phyloP scores from a whole-genome alignment of 2,329 filamentous ascomycete species.

The Teratosphaeria zuluensis region DNA sequence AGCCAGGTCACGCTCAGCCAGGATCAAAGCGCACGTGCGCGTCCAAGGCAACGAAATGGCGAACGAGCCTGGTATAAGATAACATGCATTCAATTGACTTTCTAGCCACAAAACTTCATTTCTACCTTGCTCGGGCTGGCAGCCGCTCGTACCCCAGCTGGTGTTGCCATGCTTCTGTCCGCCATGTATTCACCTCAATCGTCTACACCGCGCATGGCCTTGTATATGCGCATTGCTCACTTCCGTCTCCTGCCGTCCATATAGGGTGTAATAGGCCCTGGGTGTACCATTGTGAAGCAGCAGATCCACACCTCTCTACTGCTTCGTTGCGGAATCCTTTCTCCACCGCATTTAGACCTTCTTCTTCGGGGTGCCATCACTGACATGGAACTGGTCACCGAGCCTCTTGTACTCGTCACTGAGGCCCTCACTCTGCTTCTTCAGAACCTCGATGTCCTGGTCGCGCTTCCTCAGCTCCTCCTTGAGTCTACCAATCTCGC shows the following conservation, averaged over 20 bases:
- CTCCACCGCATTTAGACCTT: conserved; percentile 31
- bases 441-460: conserved; percentile 71
- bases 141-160: too few species aligned
- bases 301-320: background rate
- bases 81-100: too few species aligned
- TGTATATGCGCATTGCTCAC: background rate
- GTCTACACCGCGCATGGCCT: background rate
- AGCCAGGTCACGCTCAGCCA: too few species aligned
- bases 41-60: too few species aligned
- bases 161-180: too few species aligned
- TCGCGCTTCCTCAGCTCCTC: conserved; percentile 64
- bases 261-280: background rate
- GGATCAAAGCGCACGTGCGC: too few species aligned
- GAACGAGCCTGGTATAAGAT: too few species aligned
- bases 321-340: background rate
- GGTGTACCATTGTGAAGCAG: background rate
- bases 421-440: conserved; percentile 83
- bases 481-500: conserved; percentile 61
- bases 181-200: too few species aligned
- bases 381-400: conserved; percentile 66
- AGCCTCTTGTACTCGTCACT: conserved; percentile 77
- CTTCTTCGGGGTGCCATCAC: conserved; percentile 46
- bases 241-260: background rate
- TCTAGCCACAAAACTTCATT: too few species aligned
- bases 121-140: too few species aligned